phyloP scores from a whole-genome alignment of 2,329 filamentous ascomycete species.

The Talaromyces rugulosus region DNA sequence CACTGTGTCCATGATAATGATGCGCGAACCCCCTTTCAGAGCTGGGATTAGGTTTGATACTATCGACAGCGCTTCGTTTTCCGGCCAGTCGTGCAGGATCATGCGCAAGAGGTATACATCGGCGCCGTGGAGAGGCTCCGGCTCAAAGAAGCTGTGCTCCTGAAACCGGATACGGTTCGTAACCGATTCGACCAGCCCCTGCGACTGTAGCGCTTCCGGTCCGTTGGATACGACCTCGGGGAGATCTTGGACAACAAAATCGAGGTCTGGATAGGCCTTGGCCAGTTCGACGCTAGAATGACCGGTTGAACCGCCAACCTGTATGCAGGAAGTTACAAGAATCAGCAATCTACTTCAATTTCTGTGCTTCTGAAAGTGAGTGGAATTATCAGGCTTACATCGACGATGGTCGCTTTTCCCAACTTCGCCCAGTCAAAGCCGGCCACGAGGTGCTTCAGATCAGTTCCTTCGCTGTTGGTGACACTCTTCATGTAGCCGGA shows the following conservation, averaged over 20 bases:
- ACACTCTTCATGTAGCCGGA: constrained; percentile 54
- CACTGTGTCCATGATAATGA: constrained; percentile 31
- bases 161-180: constrained; percentile 18
- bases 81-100: constrained; percentile 38
- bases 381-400: constrained; percentile 23
- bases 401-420: constrained; percentile 49
- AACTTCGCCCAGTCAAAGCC: constrained; percentile 25
- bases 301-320: constrained; percentile 53
- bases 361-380: background rate
- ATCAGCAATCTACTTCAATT: background rate
- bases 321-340: background rate
- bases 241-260: constrained; percentile 53
- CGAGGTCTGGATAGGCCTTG: constrained; percentile 46
- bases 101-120: constrained; percentile 31
- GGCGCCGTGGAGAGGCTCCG: constrained; percentile 23
- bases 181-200: background rate
- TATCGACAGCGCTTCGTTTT: constrained; percentile 31
- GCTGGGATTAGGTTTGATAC: constrained; percentile 28
- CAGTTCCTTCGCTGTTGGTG: constrained; percentile 54
- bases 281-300: constrained; percentile 56
- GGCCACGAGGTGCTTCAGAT: constrained; percentile 48
- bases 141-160: constrained; percentile 31
- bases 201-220: background rate
- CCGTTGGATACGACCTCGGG: constrained; percentile 26
- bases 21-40: constrained; percentile 19